Evolutionary conservation across 305 asterid species (phyloP), one percentile per base, ranked within the genome.

Genomic region (Fraxinus angustifolia): DNA sequence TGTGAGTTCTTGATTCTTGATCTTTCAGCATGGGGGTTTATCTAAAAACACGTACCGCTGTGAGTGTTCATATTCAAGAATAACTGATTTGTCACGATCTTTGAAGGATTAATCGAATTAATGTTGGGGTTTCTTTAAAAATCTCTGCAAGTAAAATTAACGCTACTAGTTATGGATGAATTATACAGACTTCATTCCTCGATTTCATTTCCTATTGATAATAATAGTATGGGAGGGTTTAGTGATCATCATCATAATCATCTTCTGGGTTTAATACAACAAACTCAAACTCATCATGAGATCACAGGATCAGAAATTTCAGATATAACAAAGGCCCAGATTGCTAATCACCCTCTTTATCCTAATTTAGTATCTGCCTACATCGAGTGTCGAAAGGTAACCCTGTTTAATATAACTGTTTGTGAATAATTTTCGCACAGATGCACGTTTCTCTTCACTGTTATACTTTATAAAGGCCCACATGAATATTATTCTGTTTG

Each of bases 271-370:
- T 67, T 62, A 26, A 8, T 53, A 16, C 73, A 28, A 80, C 53
- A 19, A 2, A 72, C 34, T 77, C 80, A 70, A 75, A 48, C 74
- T 26, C 77, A 56, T 67, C 60, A 62, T 48, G 78, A 71, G 30
- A 56, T 42, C n/a, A 40, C 77, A 77, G 84, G 72, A 60, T 74
- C 86, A 80, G 86, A 85, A 34, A 83, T 88, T 87, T 85, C 91
- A 56, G 92, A 94, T 79, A 5, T 86, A 78, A 86, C 90, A 75
- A 94, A 94, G 86, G 89, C 92, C 31, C 95, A 91, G 90, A 92
- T 94, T 79, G 94, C 97, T 77, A 89, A 77, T 87, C 98, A 94
- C 88, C 97, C 95, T 84, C 91, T 90, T 70, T 94, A 91, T 82
- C 94, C 98, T 53, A 85, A 83, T 82, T 87, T 94, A 82, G 86